Conservation (phyloP, 768 basidiomycete genomes). For the Auricularia sp. region DNA sequence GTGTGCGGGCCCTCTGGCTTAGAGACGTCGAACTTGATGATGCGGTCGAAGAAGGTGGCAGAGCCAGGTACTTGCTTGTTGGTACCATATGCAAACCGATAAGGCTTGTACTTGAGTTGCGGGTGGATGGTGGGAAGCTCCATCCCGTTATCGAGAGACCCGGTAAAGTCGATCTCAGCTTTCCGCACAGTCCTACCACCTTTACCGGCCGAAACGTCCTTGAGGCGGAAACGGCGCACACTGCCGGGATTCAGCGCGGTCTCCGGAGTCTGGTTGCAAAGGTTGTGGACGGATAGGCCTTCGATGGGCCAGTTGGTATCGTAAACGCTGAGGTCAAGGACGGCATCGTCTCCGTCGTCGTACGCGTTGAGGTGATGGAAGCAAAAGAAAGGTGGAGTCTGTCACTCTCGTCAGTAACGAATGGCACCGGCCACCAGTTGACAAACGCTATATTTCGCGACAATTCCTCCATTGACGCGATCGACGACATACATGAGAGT, state of each 20-base stretch:
- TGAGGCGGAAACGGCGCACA: constrained; percentile 25
- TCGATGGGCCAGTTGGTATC: constrained; percentile 24
- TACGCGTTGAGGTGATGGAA: constrained; percentile 34
- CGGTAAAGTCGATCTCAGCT: constrained; percentile 14
- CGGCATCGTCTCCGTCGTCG: constrained; percentile 25
- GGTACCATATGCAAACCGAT: constrained; percentile 12
- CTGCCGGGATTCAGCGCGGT: constrained; percentile 12
- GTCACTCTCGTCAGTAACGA: too few species aligned
- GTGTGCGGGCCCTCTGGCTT: too few species aligned
- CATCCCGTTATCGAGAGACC: constrained; percentile 5
- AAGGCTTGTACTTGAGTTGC: constrained; percentile 20
- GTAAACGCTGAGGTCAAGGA: constrained; percentile 29
- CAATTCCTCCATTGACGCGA: too few species aligned
- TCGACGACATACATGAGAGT: constrained; percentile 28
- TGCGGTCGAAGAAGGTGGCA: too few species aligned
- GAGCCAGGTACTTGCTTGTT: constrained; percentile 4
- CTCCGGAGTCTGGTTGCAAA: constrained; percentile 9
- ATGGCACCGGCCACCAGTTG: too few species aligned
- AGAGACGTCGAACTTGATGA: too few species aligned
- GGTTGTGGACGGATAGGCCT: too few species aligned
- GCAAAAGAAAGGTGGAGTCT: constrained; percentile 26
- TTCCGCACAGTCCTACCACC: constrained; percentile 10
- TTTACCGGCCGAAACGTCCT: constrained; percentile 15
- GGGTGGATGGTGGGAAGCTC: constrained; percentile 30
- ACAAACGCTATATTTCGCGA: too few species aligned